These are phyloP conservation scores for Amaranthus hypochondriacus DNA, from an alignment of 148 eudicot genomes.

Conservation along the genomic window DNA sequence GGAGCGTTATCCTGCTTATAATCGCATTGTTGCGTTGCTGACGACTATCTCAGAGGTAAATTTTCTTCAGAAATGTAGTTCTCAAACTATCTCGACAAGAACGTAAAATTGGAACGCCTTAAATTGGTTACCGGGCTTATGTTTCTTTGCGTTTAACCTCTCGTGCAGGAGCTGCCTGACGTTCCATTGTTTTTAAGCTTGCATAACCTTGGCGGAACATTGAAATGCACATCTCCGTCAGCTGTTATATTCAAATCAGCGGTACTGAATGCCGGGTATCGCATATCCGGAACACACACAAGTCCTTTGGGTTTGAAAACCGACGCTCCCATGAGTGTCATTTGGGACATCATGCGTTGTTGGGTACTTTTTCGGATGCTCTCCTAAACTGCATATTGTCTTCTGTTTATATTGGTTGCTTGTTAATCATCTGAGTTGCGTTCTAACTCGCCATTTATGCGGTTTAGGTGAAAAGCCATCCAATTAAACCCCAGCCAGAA, in stretches of 20 bases:
- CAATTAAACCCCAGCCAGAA: constrained; percentile 75
- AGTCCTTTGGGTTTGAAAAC: constrained; percentile 83
- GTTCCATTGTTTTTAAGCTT: constrained; percentile 80
- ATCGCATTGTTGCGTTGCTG: constrained; percentile 63
- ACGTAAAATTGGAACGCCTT: neutral
- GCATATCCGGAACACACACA: constrained; percentile 86
- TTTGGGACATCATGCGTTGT: constrained; percentile 98
- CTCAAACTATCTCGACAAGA: neutral
- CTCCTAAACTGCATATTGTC: neutral
- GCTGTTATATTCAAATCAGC: constrained; percentile 92
- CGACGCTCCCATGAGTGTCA: constrained; percentile 96
- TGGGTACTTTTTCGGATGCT: constrained; percentile 51
- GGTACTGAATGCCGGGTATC: constrained; percentile 92
- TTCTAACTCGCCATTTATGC: neutral
- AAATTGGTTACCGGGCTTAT: neutral
- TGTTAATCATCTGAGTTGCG: neutral
- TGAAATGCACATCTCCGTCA: constrained; percentile 93
- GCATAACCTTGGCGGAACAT: constrained; percentile 90
- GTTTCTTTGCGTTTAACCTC: neutral
- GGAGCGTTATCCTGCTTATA: constrained; percentile 79
- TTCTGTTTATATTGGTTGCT: neutral
- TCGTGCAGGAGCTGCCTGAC: constrained; percentile 84
- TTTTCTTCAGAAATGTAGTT: neutral
- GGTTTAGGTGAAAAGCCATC: constrained; percentile 75
- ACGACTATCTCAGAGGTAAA: constrained; percentile 92